phyloP scores from a whole-genome alignment of 352 stramenopile genomes.

The Phytophthora colocasiae region DNA sequence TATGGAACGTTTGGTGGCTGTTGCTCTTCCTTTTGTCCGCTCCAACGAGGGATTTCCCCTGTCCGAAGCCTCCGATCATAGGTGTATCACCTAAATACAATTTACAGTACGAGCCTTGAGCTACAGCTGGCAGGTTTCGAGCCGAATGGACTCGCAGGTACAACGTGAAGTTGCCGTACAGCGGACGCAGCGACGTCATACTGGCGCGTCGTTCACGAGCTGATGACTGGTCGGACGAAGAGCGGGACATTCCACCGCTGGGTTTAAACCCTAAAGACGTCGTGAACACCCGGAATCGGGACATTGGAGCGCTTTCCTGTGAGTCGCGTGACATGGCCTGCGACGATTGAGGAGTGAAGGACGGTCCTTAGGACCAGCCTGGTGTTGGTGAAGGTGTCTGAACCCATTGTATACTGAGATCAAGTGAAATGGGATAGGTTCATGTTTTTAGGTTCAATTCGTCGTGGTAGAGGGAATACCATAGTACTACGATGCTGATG shows the following conservation, averaged over 20 bases:
- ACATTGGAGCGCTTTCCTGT: slow-evolving; percentile 2
- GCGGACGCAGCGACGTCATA: slow-evolving; percentile 12
- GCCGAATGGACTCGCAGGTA: slow-evolving; percentile 76
- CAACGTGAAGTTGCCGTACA: slow-evolving; percentile 53
- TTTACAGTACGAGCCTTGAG: slow-evolving; percentile 71
- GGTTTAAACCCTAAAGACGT: slow-evolving; percentile 25
- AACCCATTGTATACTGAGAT: slow-evolving; percentile 7
- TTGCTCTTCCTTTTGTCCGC: slow-evolving; percentile 11
- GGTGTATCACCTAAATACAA: slow-evolving; percentile 68
- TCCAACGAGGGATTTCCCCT: slow-evolving; percentile 26
- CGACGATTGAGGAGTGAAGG: slow-evolving; percentile 20
- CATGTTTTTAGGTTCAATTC: slow-evolving; percentile 15
- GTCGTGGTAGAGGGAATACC: slow-evolving; percentile 16
- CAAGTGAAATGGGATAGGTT: slow-evolving; percentile 13
- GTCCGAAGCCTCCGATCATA: slow-evolving; percentile 49
- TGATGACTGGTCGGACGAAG: slow-evolving; percentile 16
- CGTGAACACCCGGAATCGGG: slow-evolving; percentile 35
- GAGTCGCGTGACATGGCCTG: slow-evolving; percentile 9
- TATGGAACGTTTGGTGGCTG: slow-evolving; percentile 64
- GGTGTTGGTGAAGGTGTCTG: slow-evolving; percentile 1
- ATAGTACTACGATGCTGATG: neutral
- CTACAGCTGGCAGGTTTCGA: slow-evolving; percentile 47
- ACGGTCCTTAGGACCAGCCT: neutral
- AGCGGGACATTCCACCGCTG: slow-evolving; percentile 4
- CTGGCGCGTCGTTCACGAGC: slow-evolving; percentile 5